Evolutionary conservation across 2,329 filamentous ascomycete species (phyloP).

Genomic region (Microdochium bolleyi): DNA sequence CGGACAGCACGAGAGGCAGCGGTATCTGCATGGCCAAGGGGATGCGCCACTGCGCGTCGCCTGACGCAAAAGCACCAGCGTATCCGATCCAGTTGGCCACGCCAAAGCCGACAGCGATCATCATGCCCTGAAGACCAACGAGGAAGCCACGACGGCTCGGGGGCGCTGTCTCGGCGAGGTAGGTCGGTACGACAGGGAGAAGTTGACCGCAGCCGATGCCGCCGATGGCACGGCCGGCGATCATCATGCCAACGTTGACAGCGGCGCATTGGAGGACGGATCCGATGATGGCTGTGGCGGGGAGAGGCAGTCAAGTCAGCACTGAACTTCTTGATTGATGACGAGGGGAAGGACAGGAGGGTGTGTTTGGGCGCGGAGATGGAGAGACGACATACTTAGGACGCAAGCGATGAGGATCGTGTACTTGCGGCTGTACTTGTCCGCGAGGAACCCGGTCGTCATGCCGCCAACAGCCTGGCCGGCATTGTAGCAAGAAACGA

Average conservation of each 20-base stretch:
- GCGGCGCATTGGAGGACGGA: constrained; percentile 13
- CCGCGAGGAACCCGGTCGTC: constrained; percentile 20
- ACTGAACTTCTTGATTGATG: no score
- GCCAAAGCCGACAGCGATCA: constrained; percentile 12
- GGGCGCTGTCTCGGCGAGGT: constrained; percentile 16
- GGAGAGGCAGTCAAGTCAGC: constrained; percentile 7
- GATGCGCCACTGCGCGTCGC: constrained; percentile 13
- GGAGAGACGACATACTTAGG: constrained; percentile 5
- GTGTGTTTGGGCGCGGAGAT: no score
- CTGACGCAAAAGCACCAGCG: constrained; percentile 8
- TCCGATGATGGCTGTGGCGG: constrained; percentile 11
- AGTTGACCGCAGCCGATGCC: constrained; percentile 11
- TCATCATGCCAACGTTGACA: constrained; percentile 15
- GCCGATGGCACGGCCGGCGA: constrained; percentile 16
- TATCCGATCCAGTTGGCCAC: constrained; percentile 14
- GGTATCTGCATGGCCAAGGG: constrained; percentile 15
- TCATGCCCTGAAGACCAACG: constrained; percentile 14
- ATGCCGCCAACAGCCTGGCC: constrained; percentile 18
- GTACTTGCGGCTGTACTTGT: constrained; percentile 24
- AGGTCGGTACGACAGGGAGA: constrained; percentile 14
- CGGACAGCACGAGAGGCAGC: constrained; percentile 9
- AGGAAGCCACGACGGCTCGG: constrained; percentile 14
- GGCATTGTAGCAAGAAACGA: constrained; percentile 16
- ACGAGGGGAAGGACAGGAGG: constrained; percentile 6
- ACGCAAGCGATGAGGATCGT: constrained; percentile 20